Conservation (phyloP, 2,329 filamentous ascomycete species). For the Helicocarpus griseus region DNA sequence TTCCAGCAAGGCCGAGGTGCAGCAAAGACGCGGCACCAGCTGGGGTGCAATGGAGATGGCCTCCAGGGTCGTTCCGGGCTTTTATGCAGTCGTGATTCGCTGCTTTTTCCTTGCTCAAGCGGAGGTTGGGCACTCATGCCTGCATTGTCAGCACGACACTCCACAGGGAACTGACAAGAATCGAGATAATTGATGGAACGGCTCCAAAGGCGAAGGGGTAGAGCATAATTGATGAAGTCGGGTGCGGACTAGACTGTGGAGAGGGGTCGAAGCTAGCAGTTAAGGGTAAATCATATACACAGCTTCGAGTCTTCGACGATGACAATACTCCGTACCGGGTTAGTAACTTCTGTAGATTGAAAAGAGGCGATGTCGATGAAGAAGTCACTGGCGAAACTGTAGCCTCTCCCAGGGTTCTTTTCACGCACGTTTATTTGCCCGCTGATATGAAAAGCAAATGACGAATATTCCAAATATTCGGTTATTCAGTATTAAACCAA, state of each 20-base stretch:
- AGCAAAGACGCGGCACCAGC: conserved; percentile 21
- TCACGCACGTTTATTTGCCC: background rate
- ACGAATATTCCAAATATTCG: background rate
- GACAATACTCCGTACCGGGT: too few species aligned
- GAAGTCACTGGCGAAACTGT: too few species aligned
- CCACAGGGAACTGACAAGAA: conserved; percentile 8
- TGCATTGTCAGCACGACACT: conserved; percentile 20
- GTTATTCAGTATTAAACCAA: background rate
- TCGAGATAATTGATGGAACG: background rate
- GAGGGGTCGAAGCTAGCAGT: background rate
- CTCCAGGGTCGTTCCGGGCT: conserved; percentile 7
- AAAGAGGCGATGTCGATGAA: background rate
- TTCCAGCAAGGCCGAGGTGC: conserved; percentile 17
- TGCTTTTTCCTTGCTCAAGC: conserved; percentile 19
- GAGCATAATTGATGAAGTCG: background rate
- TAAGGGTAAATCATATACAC: background rate
- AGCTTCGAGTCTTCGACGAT: background rate
- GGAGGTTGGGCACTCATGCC: conserved; percentile 34
- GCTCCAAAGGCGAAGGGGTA: background rate
- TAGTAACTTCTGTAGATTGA: background rate
- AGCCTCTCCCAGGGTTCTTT: too few species aligned
- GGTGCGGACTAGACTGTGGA: background rate
- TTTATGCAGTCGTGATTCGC: conserved; percentile 22
- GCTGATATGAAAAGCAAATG: background rate
- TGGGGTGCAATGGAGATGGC: conserved; percentile 8